Conservation (phyloP, 495 filamentous ascomycete genomes). For the Aspergillus funiculosus region DNA sequence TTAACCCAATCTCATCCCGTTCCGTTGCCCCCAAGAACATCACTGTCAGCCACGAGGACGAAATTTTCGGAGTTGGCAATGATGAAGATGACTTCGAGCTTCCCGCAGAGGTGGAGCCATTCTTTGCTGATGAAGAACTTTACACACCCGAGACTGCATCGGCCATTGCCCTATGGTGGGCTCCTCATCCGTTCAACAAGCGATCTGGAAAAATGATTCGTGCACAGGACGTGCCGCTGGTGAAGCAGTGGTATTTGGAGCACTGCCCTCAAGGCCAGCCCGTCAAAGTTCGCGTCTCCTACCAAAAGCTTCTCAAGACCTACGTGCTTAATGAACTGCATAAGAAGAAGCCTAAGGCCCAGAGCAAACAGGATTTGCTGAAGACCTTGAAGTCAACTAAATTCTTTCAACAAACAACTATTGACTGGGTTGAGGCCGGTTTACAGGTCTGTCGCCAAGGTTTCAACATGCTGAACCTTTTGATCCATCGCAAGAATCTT, state of each 20-base stretch:
- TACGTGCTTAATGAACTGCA: slow-evolving; percentile 96
- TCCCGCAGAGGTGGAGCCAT: slow-evolving; percentile 74
- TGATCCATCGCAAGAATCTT: slow-evolving; percentile 98
- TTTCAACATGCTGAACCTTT: slow-evolving; percentile 97
- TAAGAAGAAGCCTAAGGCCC: slow-evolving; percentile 87
- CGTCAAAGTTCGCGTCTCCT: slow-evolving; percentile 97
- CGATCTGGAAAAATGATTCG: slow-evolving; percentile 97
- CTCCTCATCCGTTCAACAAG: slow-evolving; percentile 92
- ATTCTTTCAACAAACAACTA: slow-evolving; percentile 99
- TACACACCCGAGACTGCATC: slow-evolving; percentile 86
- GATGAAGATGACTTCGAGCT: slow-evolving; percentile 89
- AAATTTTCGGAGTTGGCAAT: slow-evolving; percentile 81
- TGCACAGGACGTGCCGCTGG: slow-evolving; percentile 91
- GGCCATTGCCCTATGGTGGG: slow-evolving; percentile 97
- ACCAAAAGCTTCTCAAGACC: slow-evolving; percentile 96
- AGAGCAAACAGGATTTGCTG: slow-evolving; percentile 90
- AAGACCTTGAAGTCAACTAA: slow-evolving; percentile 90
- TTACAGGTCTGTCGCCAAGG: slow-evolving; percentile 97
- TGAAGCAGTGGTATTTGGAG: slow-evolving; percentile 98
- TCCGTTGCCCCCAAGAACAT: slow-evolving; percentile 94
- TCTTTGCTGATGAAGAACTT: slow-evolving; percentile 83
- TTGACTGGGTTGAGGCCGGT: slow-evolving; percentile 99
- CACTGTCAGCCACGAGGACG: slow-evolving; percentile 87
- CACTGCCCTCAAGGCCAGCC: slow-evolving; percentile 90
- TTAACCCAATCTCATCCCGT: slow-evolving; percentile 95